Evolutionary conservation across 164 flowering plant species (phyloP).

Genomic region (Cinnamomum micranthum): DNA sequence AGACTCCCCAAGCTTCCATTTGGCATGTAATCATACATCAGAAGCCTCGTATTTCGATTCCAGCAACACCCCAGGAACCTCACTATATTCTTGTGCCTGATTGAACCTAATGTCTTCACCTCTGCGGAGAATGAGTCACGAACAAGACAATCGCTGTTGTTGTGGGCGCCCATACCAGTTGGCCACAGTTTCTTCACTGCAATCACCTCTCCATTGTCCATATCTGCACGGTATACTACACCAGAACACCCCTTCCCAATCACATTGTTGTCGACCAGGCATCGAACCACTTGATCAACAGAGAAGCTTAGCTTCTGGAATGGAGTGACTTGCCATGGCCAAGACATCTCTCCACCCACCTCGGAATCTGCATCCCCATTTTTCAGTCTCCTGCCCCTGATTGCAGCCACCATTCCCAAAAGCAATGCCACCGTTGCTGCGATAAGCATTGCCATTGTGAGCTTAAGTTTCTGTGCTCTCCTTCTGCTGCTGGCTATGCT

Average conservation of each 20-base stretch:
- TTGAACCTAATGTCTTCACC: slow-evolving; percentile 66
- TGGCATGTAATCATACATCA: slow-evolving; percentile 85
- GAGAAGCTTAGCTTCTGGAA: slow-evolving; percentile 75
- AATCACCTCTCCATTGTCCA: slow-evolving; percentile 61
- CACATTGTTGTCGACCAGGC: slow-evolving; percentile 62
- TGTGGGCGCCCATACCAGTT: slow-evolving; percentile 22
- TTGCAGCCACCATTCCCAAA: slow-evolving; percentile 49
- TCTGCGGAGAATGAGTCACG: slow-evolving; percentile 80
- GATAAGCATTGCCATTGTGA: slow-evolving; percentile 57
- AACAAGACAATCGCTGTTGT: slow-evolving; percentile 18
- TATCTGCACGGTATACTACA: slow-evolving; percentile 66
- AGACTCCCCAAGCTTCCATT: slow-evolving; percentile 79
- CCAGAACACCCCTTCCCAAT: slow-evolving; percentile 87
- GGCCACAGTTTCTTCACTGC: slow-evolving; percentile 93
- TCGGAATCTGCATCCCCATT: slow-evolving; percentile 49
- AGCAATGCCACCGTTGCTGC: slow-evolving; percentile 49
- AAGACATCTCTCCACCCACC: slow-evolving; percentile 45
- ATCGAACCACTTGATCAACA: slow-evolving; percentile 48
- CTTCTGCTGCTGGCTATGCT: slow-evolving; percentile 3
- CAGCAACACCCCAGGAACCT: slow-evolving; percentile 76
- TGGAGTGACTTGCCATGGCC: slow-evolving; percentile 78
- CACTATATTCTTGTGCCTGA: slow-evolving; percentile 83
- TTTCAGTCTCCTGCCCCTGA: slow-evolving; percentile 38
- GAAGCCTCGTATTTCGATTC: slow-evolving; percentile 57
- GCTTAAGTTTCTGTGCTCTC: slow-evolving; percentile 34